phyloP scores from a whole-genome alignment of 129 eudicot genomes.

The Lactuca sativa region DNA sequence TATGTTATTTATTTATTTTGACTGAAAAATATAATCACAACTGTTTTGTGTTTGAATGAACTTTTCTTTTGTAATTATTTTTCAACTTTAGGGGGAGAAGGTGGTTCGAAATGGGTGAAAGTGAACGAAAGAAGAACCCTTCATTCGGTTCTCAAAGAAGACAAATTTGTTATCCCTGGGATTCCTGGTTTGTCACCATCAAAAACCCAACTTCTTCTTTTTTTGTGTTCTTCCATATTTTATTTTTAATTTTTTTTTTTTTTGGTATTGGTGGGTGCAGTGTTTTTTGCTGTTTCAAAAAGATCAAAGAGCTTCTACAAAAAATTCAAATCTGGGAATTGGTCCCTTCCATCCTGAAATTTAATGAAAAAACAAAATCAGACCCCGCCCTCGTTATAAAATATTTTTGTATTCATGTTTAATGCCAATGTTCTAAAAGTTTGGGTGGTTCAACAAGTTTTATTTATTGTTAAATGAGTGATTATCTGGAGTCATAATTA shows the following conservation, averaged over 20 bases:
- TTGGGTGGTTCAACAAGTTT: too few species aligned
- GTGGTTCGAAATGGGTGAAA: conserved; percentile 58
- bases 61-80: not conserved
- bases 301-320: conserved; percentile 62
- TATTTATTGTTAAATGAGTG: too few species aligned
- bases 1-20: conserved; percentile 3
- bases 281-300: conserved; percentile 72
- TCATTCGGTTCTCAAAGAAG: conserved; percentile 63
- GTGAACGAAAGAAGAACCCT: conserved; percentile 80
- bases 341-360: conserved; percentile 69
- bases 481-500: too few species aligned
- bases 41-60: not conserved
- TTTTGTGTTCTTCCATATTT: not conserved
- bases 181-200: conserved; percentile 72
- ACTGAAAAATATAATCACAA: not conserved
- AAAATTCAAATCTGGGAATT: conserved; percentile 78
- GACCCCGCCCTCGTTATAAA: too few species aligned
- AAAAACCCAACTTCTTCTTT: not conserved
- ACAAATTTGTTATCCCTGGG: conserved; percentile 59
- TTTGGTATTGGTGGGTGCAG: conserved; percentile 42
- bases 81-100: conserved; percentile 40
- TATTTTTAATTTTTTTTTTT: not conserved
- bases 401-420: too few species aligned
- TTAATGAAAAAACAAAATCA: not conserved
- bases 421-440: too few species aligned